Evolutionary conservation across 306 rosid genomes (phyloP), one percentile per base, ranked within the genome.

Genomic region (Cucurbita pepo): DNA sequence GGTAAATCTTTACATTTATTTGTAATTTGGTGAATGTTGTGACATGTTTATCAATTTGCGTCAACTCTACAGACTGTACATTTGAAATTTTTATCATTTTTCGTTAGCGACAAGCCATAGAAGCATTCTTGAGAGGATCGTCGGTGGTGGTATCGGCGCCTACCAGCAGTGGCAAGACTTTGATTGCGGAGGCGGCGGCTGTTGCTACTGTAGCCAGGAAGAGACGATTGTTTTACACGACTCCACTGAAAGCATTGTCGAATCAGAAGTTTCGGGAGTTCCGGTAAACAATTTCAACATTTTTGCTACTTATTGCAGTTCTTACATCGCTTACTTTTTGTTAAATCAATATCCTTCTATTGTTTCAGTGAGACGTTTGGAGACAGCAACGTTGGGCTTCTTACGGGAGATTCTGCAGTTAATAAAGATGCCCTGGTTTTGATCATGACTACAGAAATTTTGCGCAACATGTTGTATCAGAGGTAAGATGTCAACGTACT

Each of bases 121-220:
- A 86, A 78, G 98, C 97, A 59, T 87, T 94, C 84, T 78, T 94
- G 72, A 85, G 89, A 85, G 96, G 96, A 62, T 94, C 92, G 0
- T 94, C 98, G 61, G 95, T 90, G 57, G 98, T 94, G 82, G 97
- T 94, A 69, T 94, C 98, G 7, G 98, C 97, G 19, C 98, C 98
- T 14, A 94, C 98, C 22, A 90, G 98, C 80, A 88, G 98, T 56
- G 98, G 98, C 22, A 94, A 94, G 87, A 94, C 98, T 64, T 77
- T 94, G 79, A 90, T 90, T 58, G 98, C 98, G 10, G 98, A 94
- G 73, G 96, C 97, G 52, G 97, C 97, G 1, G 96, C 96, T 11
- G 81, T 90, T 36, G 98, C 97, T 16, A 89, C 92, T 0, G 88
- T 94, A 54, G 98, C 98, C 9, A 86, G 81, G 81, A 84, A 87